Base-by-base conservation (phyloP, 345 rosid species). In the Rhizophora mangle region DNA sequence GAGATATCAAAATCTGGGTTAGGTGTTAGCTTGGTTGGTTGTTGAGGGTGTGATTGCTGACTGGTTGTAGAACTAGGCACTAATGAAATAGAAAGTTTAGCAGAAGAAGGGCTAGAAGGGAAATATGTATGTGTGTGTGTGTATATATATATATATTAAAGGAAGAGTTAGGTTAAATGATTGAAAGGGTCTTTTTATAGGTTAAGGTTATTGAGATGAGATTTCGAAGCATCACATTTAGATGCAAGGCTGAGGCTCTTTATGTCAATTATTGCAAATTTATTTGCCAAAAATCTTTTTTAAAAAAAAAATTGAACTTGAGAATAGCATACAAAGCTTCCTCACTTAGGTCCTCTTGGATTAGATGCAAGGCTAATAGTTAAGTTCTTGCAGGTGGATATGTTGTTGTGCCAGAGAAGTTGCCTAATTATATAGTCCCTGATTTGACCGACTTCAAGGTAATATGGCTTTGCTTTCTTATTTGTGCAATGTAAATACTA, bases 381-480 rank as follows among this genome's bases (percentile, higher is more conserved):
- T 3, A 43, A 43, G 49, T 30, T 64, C 56, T 67, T 78, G 83
- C 83, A 85, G 97, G 96, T 76, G 90, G 97, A 56, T 88, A 91
- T 62, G 89, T 89, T 67, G 74, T 93, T 74, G 67, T 85, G 85
- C 92, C 77, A 46, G 88, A 86, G 81, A 93, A 91, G 79, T 79
- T 91, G 79, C 96, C 94, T 29, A 86, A 86, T 74, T 91, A 91
- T 59, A 78, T 88, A 0, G 91, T 88, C 71, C 96, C 95, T 72
- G 95, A 89, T 82, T 85, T 91, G 76, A 88, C 93, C 0, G 85
- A 74, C 80, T 89, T 89, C 73, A 82, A 88, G 92, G 97, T 93
- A 79, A 69, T 72, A 22, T 56, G 27, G 29, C 24, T 58, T 36
- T 16, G 6, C 63, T 65, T 13, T 9, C 61, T 27, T 31, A 18